Conservation (phyloP, 2,329 filamentous ascomycete species). For the Neopestalotiopsis rosae region DNA sequence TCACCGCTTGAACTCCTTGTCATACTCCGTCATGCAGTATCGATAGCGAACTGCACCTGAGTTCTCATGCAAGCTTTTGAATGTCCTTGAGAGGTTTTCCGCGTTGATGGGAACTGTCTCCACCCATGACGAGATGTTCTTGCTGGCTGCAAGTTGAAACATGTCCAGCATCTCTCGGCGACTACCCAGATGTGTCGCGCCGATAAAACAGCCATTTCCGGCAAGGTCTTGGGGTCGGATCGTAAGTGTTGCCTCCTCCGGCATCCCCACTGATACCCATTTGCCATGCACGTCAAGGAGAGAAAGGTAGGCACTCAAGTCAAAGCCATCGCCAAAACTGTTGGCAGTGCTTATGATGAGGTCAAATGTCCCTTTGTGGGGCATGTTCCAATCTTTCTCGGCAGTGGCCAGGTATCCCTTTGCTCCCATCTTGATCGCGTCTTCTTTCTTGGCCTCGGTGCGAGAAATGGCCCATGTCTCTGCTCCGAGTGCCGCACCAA, state of each 20-base stretch:
- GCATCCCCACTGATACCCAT: conserved; percentile 62
- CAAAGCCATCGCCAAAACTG: conserved; percentile 48
- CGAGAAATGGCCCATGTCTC: conserved; percentile 66
- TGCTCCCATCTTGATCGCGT: conserved; percentile 63
- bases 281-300: conserved; percentile 60
- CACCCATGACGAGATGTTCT: background rate
- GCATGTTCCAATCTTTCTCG: background rate
- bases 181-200: background rate
- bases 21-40: no score
- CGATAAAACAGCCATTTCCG: background rate
- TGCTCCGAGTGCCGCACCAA: conserved; percentile 68
- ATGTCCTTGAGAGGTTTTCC: background rate
- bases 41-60: no score
- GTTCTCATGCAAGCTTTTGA: no score
- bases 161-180: background rate
- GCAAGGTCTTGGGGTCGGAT: background rate
- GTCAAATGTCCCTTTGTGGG: background rate
- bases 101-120: background rate
- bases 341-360: background rate
- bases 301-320: conserved; percentile 59
- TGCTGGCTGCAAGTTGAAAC: background rate
- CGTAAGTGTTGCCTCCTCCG: background rate
- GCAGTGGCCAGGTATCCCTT: conserved; percentile 63
- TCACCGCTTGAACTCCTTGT: no score
- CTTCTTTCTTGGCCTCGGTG: conserved; percentile 63